Percentiles rank a stretch among this genome's conserved stretches.
Conservation (phyloP, 2,329 filamentous ascomycete species). For the Penicillium glabrum region DNA sequence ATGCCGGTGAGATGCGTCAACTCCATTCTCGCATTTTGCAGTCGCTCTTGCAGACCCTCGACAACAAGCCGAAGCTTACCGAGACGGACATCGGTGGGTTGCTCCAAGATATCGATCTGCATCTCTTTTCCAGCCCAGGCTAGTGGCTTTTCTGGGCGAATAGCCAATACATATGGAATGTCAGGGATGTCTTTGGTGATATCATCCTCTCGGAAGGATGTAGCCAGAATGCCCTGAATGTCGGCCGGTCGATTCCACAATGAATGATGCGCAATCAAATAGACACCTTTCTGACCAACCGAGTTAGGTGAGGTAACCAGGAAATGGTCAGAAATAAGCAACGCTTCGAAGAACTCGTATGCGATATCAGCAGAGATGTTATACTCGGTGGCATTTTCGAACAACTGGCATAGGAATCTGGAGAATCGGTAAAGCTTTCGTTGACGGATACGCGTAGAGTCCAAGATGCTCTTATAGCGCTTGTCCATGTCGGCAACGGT, state of each 20-base stretch:
- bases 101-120: conserved; percentile 69
- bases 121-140: conserved; percentile 80
- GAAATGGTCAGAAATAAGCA: conserved; percentile 83
- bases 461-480: conserved; percentile 90
- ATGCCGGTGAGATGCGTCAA: conserved; percentile 79
- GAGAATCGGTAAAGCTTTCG: conserved; percentile 96
- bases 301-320: conserved; percentile 69
- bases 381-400: conserved; percentile 95
- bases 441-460: conserved; percentile 93
- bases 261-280: conserved; percentile 80
- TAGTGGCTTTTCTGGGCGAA: conserved; percentile 76
- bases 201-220: conserved; percentile 69
- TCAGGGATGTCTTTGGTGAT: conserved; percentile 66
- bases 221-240: conserved; percentile 82
- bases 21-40: conserved; percentile 74
- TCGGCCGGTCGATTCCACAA: conserved; percentile 74
- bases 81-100: conserved; percentile 79
- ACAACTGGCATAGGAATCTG: conserved; percentile 83
- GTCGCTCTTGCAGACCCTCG: conserved; percentile 75
- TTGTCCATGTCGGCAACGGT: conserved; percentile 88
- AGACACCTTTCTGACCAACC: conserved; percentile 72
- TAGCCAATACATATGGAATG: conserved; percentile 81
- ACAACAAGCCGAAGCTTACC: conserved; percentile 87
- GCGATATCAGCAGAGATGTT: conserved; percentile 73
- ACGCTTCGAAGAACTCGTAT: conserved; percentile 74